Conservation (phyloP, 164 flowering plant genomes). For the Magnolia kwangsiensis region DNA sequence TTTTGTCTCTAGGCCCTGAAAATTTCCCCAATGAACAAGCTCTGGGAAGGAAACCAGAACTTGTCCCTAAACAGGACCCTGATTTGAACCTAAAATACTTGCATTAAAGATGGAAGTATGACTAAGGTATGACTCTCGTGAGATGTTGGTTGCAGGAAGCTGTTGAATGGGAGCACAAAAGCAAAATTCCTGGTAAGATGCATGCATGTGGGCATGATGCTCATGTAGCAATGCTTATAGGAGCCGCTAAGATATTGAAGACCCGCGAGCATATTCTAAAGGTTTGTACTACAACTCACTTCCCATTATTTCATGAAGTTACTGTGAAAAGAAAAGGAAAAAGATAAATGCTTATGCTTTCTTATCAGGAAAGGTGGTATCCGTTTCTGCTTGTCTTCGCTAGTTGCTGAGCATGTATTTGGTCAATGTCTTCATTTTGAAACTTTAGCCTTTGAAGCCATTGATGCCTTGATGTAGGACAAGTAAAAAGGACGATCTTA, state of each 20-base stretch:
- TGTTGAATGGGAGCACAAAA: conserved; percentile 86
- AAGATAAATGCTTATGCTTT: background rate
- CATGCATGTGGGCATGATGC: conserved; percentile 99
- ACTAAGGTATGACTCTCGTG: background rate
- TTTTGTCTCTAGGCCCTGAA: background rate
- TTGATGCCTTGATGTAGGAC: background rate
- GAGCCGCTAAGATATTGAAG: conserved; percentile 83
- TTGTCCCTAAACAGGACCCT: background rate
- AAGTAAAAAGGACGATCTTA: no score
- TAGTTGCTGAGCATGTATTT: background rate
- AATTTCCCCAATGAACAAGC: background rate
- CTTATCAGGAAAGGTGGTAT: background rate
- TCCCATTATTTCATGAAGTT: conserved; percentile 1
- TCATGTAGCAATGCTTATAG: conserved; percentile 86
- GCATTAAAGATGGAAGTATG: background rate
- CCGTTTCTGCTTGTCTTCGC: background rate
- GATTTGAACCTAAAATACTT: no score
- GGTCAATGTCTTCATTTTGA: background rate
- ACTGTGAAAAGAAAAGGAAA: background rate
- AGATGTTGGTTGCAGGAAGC: conserved; percentile 48
- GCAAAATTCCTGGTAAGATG: conserved; percentile 80
- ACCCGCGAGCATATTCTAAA: conserved; percentile 52
- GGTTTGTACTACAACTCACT: conserved; percentile 25
- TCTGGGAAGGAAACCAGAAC: background rate
- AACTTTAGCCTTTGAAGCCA: background rate